phyloP scores from a whole-genome alignment of 371 early-diverging fungal species.

The Mortierella polycephala region DNA sequence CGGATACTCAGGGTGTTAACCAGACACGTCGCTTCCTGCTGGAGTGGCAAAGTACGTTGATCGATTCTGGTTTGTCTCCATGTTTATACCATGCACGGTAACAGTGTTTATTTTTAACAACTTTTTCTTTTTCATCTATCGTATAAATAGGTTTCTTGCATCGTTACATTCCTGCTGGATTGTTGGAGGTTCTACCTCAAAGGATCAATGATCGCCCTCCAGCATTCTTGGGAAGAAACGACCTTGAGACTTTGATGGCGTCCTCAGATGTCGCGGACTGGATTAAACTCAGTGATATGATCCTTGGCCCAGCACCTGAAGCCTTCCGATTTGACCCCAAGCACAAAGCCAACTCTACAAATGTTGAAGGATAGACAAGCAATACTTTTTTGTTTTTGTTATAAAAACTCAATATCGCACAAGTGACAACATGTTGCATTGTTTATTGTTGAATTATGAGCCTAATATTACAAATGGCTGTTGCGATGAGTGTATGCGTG shows the following conservation, averaged over 20 bases:
- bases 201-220: conserved; percentile 93
- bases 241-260: conserved; percentile 95
- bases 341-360: conserved; percentile 86
- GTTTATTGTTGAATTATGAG: neutral
- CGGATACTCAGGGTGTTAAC: conserved; percentile 90
- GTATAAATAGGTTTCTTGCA: conserved; percentile 43
- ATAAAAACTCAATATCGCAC: neutral
- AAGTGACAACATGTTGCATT: neutral
- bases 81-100: neutral
- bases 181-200: conserved; percentile 92
- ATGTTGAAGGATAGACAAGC: conserved; percentile 37
- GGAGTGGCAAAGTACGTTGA: conserved; percentile 86
- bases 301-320: conserved; percentile 87
- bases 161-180: conserved; percentile 90
- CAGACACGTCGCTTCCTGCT: conserved; percentile 87
- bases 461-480: neutral
- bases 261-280: conserved; percentile 84
- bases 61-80: neutral
- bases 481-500: neutral
- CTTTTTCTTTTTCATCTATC: neutral
- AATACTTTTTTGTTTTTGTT: neutral
- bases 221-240: conserved; percentile 87
- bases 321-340: conserved; percentile 92
- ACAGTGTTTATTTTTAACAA: neutral
- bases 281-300: conserved; percentile 86